These are phyloP conservation scores for Shiraia bambusicola DNA, from an alignment of 2,329 filamentous ascomycete species.

Conservation along the genomic window DNA sequence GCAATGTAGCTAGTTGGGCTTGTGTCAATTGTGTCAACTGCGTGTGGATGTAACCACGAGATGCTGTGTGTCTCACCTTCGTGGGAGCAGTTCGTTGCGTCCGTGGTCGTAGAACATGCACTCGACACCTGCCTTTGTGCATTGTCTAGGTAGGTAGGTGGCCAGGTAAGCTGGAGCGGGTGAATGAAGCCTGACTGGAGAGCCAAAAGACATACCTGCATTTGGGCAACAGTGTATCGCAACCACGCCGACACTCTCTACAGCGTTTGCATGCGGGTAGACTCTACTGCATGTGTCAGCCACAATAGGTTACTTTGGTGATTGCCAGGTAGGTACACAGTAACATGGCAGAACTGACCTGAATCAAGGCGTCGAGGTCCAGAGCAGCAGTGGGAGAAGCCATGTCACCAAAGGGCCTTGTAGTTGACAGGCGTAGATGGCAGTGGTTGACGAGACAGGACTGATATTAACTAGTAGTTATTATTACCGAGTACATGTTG, in stretches of 20 bases:
- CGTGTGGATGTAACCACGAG: neutral
- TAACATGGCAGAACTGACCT: constrained; percentile 21
- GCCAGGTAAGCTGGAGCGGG: constrained; percentile 8
- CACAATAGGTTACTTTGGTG: constrained; percentile 6
- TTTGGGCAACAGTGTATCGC: constrained; percentile 40
- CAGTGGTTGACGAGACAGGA: neutral
- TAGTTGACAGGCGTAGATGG: neutral
- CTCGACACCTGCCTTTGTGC: constrained; percentile 39
- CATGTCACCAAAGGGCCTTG: neutral
- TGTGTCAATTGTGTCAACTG: constrained; percentile 11
- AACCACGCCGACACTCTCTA: constrained; percentile 40
- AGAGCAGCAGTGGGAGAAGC: constrained; percentile 7
- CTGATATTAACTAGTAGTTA: too few species aligned
- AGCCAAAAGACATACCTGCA: constrained; percentile 26
- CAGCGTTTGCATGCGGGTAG: constrained; percentile 41
- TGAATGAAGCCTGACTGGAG: constrained; percentile 3
- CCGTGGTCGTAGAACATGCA: constrained; percentile 42
- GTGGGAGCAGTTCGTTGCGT: constrained; percentile 31
- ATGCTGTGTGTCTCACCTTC: constrained; percentile 23
- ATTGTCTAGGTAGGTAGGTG: constrained; percentile 28
- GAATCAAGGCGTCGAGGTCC: constrained; percentile 25
- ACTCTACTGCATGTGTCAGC: constrained; percentile 16
- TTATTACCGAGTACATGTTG: too few species aligned
- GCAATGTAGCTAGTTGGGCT: constrained; percentile 39
- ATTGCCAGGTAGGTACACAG: neutral